Base-by-base conservation (phyloP, 345 rosid species). In the Clausena lansium region DNA sequence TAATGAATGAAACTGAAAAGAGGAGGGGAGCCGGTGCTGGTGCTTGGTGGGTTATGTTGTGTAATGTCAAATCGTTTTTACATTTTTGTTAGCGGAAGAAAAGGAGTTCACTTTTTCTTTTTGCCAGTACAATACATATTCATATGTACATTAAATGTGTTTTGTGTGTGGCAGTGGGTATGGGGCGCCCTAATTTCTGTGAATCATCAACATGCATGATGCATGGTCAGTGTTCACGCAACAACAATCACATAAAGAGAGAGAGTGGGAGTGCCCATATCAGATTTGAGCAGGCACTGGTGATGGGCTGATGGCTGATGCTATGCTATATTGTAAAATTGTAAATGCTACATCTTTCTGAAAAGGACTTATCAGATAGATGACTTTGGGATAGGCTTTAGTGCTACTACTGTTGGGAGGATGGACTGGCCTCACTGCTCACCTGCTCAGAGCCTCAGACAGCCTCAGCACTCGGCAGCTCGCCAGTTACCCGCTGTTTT, bases 301-400 rank as follows among this genome's bases (percentile, higher is more conserved):
- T 3, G 50, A 45, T 30, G 32, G 32, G 32, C 32, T 30, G 32
- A 30, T 45, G 50, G 50, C 39, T 9, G 30, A 32, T 71, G 73
- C 58, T n/a, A 25, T 50, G 38, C n/a, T 22, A 9, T 7, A 64
- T 45, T 45, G 50, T 45, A 45, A 11, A 14, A 57, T 7, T 27
- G 71, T 52, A 36, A 55, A 60, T 27, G 76, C 76, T 27, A 74
- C 58, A 38, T 54, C 54, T 25, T 2, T 35, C 36, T 45, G 81
- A 78, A 55, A 71, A 28, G 3, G 81, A 78, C 81, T 78, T 4
- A 25, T 71, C 81, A 54, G 52, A 61, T 14, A 45, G 17, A 45
- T 30, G 38, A 70, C 76, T n/a, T 63, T 62, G 39, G 52, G 27
- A 24, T n/a, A 7, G 68, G 50, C 17, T 66, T 36, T 32, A 30